Base-by-base conservation (phyloP, 2,329 filamentous ascomycete genomes). In the Truncatella angustata region DNA sequence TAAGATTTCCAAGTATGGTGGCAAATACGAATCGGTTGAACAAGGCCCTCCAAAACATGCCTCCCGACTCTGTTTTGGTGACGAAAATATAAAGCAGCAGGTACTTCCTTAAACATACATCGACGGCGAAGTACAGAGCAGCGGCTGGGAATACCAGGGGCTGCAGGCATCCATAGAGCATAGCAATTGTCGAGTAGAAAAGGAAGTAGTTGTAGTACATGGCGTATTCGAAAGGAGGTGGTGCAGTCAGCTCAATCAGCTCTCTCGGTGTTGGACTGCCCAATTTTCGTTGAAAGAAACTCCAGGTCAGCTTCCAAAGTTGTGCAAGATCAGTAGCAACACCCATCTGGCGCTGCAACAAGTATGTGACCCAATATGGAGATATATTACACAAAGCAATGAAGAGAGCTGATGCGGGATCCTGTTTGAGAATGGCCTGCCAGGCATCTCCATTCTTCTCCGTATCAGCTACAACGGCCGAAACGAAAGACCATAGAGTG, bases 131-230 rank as follows among this genome's bases (percentile, higher is more conserved):
- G 77, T 97, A 99, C 26, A 97, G 72, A 1, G 92, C 91, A 1
- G 90, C 91, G 35, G 95, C 88, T 0, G 90, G 85, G 6, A 99
- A 78, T 2, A 94, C 88, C 21, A 97, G 78, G 0, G 94, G 94
- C 69, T 97, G 94, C 49, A 97, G 78, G 2, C 86, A 84, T 2
- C 87, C 85, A 64, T 94, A 97, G 62, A 86, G 91, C 14, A 99
- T 77, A 0, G 91, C 88, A 28, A 97, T 89, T 0, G 93, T 97
- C 21, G 88, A 79, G 73, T 97, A 99, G 73, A 90, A 99, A 26
- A 97, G 77, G 70, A 97, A 97, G 69, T 96, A 97, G 70, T 97
- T 97, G 80, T 97, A 99, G 73, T 97, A 97, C 61, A 85, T 91
- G 53, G 94, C 91, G 65, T 97, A 97, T 60, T 97, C 92, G 67